Evolutionary conservation across 345 rosid genomes (phyloP).

Genomic region (Cardamine chenopodiifolia): DNA sequence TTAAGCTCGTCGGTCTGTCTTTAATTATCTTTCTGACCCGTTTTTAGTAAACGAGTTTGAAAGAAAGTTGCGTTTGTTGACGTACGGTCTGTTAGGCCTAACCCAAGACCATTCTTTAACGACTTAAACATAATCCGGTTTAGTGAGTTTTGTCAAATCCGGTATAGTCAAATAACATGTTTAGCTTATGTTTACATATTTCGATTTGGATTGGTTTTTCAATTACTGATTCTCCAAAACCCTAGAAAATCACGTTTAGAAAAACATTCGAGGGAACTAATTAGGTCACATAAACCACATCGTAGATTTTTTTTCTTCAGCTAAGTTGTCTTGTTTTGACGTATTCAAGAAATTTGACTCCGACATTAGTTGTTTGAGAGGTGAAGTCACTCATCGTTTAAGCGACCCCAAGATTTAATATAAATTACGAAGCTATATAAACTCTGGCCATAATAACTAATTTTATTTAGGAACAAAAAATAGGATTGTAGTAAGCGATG

Average conservation of each 20-base stretch:
- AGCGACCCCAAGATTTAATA: not conserved
- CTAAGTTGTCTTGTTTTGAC: constrained; percentile 4
- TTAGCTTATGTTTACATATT: too few relatives aligned
- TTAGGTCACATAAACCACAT: not conserved
- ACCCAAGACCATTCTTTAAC: not conserved
- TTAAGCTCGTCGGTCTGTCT: constrained; percentile 6
- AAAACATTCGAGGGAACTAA: not conserved
- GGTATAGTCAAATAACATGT: not conserved
- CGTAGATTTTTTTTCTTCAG: not conserved
- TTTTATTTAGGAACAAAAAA: not conserved
- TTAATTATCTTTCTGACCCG: constrained; percentile 15
- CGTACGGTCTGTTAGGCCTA: not conserved
- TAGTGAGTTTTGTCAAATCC: not conserved
- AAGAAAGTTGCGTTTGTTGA: not conserved
- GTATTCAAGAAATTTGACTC: not conserved
- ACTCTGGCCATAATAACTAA: not conserved
- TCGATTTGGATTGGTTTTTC: not conserved
- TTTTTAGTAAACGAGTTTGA: constrained; percentile 24
- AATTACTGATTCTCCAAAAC: not conserved
- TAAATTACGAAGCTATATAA: not conserved
- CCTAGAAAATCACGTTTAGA: not conserved
- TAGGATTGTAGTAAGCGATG: not conserved
- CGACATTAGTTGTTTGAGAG: not conserved
- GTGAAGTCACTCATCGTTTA: not conserved
- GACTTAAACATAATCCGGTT: too few relatives aligned